These are phyloP conservation scores for Penicillium janthinellum DNA, from an alignment of 2,329 filamentous ascomycete genomes.

Conservation along the genomic window DNA sequence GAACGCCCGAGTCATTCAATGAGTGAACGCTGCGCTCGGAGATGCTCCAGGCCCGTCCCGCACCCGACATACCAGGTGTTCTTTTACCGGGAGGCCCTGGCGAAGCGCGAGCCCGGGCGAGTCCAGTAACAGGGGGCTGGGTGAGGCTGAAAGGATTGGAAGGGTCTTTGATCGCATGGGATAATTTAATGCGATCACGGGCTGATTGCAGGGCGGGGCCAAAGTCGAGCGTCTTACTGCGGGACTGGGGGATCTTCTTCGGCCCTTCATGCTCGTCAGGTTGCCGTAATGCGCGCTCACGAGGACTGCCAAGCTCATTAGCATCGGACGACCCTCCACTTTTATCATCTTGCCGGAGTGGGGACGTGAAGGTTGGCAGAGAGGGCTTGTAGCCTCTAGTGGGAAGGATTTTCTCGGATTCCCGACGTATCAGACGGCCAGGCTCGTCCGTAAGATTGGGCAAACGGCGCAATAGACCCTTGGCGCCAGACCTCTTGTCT, in stretches of 20 bases:
- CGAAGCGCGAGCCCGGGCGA: slow-evolving; percentile 44
- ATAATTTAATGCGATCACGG: slow-evolving; percentile 26
- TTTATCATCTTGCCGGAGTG: slow-evolving; percentile 44
- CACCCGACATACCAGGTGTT: slow-evolving; percentile 38
- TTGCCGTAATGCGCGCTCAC: slow-evolving; percentile 14
- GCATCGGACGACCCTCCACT: slow-evolving; percentile 29
- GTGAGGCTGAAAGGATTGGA: slow-evolving; percentile 35
- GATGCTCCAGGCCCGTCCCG: slow-evolving; percentile 61
- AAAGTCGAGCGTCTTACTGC: slow-evolving; percentile 34
- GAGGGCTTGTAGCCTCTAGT: slow-evolving; percentile 46
- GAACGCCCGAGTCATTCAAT: slow-evolving; percentile 36
- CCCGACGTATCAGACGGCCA: slow-evolving; percentile 34
- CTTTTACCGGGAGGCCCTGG: slow-evolving; percentile 30
- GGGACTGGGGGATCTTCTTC: slow-evolving; percentile 15
- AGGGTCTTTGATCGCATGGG: slow-evolving; percentile 30
- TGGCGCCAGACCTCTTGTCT: slow-evolving; percentile 34
- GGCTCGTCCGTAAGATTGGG: slow-evolving; percentile 41
- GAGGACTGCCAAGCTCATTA: slow-evolving; percentile 19
- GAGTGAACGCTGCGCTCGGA: slow-evolving; percentile 51
- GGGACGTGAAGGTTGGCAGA: slow-evolving; percentile 56
- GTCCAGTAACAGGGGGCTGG: slow-evolving; percentile 49
- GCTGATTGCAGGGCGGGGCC: slow-evolving; percentile 28
- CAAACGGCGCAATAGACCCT: slow-evolving; percentile 33
- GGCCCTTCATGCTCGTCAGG: slow-evolving; percentile 14
- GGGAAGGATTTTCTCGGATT: slow-evolving; percentile 37